These are phyloP conservation scores for Fusarium longipes DNA, from an alignment of 2,329 filamentous ascomycete species.

Conservation along the genomic window DNA sequence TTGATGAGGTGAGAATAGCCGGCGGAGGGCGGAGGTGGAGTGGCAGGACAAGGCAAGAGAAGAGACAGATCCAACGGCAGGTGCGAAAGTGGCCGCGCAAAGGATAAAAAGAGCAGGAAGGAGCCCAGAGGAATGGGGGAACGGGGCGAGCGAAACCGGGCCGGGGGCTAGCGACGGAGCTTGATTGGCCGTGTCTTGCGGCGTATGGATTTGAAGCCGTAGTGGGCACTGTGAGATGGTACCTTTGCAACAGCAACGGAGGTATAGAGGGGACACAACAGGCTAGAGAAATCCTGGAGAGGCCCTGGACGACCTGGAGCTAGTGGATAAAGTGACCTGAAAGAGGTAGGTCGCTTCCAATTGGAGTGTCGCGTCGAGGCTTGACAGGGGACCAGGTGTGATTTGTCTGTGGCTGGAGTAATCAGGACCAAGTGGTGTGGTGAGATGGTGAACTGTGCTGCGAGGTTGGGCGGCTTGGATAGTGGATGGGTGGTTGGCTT, in stretches of 20 bases:
- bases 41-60: conserved; percentile 35
- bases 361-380: conserved; percentile 20
- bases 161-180: conserved; percentile 13
- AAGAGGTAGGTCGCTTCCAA: conserved; percentile 33
- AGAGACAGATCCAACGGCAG: conserved; percentile 31
- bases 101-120: conserved; percentile 38
- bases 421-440: conserved; percentile 9
- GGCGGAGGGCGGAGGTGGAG: conserved; percentile 39
- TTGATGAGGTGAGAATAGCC: conserved; percentile 38
- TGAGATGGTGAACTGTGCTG: conserved; percentile 22
- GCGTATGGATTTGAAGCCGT: conserved; percentile 30
- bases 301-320: conserved; percentile 21
- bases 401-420: conserved; percentile 34
- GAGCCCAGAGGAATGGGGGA: conserved; percentile 37
- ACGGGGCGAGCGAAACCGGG: conserved; percentile 32
- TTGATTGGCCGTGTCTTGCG: conserved; percentile 19
- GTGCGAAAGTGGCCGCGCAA: conserved; percentile 37
- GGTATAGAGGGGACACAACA: conserved; percentile 6
- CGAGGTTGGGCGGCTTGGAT: conserved; percentile 20
- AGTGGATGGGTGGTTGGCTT: conserved; percentile 34
- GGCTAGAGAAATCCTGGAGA: conserved; percentile 33
- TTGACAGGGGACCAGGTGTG: conserved; percentile 25
- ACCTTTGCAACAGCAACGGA: conserved; percentile 27
- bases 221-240: conserved; percentile 43
- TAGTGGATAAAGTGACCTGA: conserved; percentile 30